A percentile compares a stretch with the other conserved stretches of the same genome.
phyloP scores from a whole-genome alignment of 306 rosid genomes.

The Medicago ruthenica region DNA sequence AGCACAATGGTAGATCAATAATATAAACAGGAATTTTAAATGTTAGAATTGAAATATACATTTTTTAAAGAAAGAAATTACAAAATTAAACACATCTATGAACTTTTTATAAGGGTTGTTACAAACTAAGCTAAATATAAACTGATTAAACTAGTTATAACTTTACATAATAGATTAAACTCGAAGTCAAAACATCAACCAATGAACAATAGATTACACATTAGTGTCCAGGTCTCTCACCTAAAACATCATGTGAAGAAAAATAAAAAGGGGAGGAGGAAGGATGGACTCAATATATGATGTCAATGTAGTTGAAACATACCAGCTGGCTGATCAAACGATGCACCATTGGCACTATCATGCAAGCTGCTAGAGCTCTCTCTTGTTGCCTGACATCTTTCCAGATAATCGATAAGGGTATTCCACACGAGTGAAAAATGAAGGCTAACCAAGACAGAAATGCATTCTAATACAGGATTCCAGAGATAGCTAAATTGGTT shows the following conservation, averaged over 20 bases:
- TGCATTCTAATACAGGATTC: constrained; percentile 81
- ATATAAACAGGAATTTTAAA: constrained; percentile 18
- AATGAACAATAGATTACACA: constrained; percentile 27
- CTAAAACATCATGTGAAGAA: neutral
- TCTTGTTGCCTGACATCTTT: constrained; percentile 51
- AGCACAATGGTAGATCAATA: constrained; percentile 8
- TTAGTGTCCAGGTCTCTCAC: neutral
- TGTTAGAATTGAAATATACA: constrained; percentile 5
- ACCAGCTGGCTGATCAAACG: constrained; percentile 58
- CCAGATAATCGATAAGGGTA: constrained; percentile 55
- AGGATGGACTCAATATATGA: constrained; percentile 12
- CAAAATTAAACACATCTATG: neutral
- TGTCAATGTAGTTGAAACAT: constrained; percentile 41
- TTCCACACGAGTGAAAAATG: constrained; percentile 66
- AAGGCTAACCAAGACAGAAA: constrained; percentile 67
- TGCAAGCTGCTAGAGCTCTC: constrained; percentile 51
- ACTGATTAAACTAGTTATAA: constrained; percentile 3
- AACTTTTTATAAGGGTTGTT: neutral
- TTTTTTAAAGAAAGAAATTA: neutral
- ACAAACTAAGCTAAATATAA: constrained; percentile 26
- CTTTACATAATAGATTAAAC: constrained; percentile 7
- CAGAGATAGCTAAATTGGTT: constrained; percentile 79
- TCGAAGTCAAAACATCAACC: constrained; percentile 15
- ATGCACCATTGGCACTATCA: constrained; percentile 39
- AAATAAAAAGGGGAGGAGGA: neutral